These are phyloP conservation scores for Exutisphaerella laricina DNA, from an alignment of 2,329 filamentous ascomycete genomes.

Conservation along the genomic window DNA sequence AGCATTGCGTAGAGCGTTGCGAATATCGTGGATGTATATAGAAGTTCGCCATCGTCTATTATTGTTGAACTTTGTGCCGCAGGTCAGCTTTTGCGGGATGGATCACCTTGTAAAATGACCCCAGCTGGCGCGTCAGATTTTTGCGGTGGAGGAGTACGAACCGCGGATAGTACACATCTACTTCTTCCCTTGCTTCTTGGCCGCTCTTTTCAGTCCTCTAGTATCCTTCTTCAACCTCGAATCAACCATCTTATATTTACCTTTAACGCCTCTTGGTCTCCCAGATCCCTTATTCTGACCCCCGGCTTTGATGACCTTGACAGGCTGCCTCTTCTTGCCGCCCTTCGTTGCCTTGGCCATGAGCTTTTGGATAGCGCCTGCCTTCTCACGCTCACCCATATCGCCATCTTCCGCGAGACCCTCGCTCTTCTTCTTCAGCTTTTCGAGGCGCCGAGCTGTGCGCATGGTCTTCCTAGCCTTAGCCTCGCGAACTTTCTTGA, in stretches of 20 bases:
- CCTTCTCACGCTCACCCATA: slow-evolving; percentile 82
- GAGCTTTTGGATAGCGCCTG: slow-evolving; percentile 71
- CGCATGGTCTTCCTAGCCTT: slow-evolving; percentile 97
- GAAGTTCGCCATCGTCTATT: too few species aligned
- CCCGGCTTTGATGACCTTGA: slow-evolving; percentile 83
- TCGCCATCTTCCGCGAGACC: slow-evolving; percentile 75
- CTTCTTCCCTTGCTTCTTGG: slow-evolving; percentile 53
- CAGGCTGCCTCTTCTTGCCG: slow-evolving; percentile 66
- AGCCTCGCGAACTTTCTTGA: slow-evolving; percentile 98
- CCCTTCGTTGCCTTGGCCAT: slow-evolving; percentile 69
- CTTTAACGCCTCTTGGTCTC: slow-evolving; percentile 85
- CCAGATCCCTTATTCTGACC: slow-evolving; percentile 83
- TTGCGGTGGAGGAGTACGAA: too few species aligned
- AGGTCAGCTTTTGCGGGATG: too few species aligned
- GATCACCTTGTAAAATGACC: too few species aligned
- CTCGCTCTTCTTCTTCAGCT: slow-evolving; percentile 95
- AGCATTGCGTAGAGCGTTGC: too few species aligned
- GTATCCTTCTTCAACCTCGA: slow-evolving; percentile 94
- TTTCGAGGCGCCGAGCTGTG: slow-evolving; percentile 83
- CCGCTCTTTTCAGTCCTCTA: slow-evolving; percentile 72
- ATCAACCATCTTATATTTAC: slow-evolving; percentile 96
- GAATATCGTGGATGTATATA: too few species aligned
- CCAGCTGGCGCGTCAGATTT: too few species aligned
- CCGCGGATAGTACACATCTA: too few species aligned
- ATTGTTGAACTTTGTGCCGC: too few species aligned